Evolutionary conservation across 768 basidiomycete species (phyloP).

Genomic region (Calocera viscosa): DNA sequence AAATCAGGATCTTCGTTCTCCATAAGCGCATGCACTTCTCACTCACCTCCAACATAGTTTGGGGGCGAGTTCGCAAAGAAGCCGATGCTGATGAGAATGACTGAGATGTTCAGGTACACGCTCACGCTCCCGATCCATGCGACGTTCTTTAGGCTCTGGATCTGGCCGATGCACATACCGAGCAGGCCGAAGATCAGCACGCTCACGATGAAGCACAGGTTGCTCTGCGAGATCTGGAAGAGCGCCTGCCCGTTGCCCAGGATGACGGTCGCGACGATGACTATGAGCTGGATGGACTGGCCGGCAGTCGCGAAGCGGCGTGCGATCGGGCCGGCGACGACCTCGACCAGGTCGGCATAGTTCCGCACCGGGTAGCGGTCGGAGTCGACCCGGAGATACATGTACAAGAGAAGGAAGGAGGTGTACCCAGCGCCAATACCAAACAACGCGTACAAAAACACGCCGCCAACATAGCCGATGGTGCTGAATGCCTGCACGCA

Average conservation of each 20-base stretch:
- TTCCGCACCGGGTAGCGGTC: slow-evolving; percentile 40
- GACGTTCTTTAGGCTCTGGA: slow-evolving; percentile 43
- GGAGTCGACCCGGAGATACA: slow-evolving; percentile 47
- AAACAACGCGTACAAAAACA: slow-evolving; percentile 14
- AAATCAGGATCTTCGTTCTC: background rate
- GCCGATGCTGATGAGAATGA: slow-evolving; percentile 46
- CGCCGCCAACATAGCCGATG: slow-evolving; percentile 13
- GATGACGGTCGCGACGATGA: slow-evolving; percentile 34
- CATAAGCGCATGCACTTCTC: background rate
- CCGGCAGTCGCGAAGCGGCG: slow-evolving; percentile 38
- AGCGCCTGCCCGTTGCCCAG: slow-evolving; percentile 34
- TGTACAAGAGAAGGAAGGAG: slow-evolving; percentile 42
- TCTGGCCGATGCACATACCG: slow-evolving; percentile 47
- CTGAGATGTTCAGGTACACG: slow-evolving; percentile 43
- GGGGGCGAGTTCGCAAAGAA: slow-evolving; percentile 43
- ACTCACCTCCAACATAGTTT: slow-evolving; percentile 29
- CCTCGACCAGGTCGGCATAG: slow-evolving; percentile 46
- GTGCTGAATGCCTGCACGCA: slow-evolving; percentile 11
- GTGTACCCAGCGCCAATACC: slow-evolving; percentile 43
- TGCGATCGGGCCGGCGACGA: slow-evolving; percentile 41
- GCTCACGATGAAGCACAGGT: slow-evolving; percentile 36
- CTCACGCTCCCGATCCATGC: slow-evolving; percentile 38
- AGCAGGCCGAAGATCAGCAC: slow-evolving; percentile 45
- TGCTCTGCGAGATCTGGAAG: slow-evolving; percentile 37
- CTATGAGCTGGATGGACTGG: slow-evolving; percentile 44